These are phyloP conservation scores for Gloeopeniophorella convolvens DNA, from an alignment of 768 basidiomycete genomes.

Conservation along the genomic window DNA sequence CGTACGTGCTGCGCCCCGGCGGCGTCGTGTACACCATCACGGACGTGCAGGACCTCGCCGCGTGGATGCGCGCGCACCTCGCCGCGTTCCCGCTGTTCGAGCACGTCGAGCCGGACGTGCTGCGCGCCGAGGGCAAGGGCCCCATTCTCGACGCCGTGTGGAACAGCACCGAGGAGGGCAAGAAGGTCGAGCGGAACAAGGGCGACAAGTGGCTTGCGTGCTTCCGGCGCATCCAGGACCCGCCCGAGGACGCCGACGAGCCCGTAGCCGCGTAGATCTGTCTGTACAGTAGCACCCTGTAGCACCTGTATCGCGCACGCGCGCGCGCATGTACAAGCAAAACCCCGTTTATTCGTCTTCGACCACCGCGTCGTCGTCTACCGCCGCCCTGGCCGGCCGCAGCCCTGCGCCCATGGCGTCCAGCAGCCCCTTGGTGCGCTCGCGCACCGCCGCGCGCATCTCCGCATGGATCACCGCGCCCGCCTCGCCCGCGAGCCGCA, in stretches of 20 bases:
- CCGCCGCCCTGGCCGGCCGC: conserved; percentile 11
- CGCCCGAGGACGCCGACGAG: conserved; percentile 1
- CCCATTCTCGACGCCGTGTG: conserved; percentile 77
- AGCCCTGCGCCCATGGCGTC: conserved; percentile 50
- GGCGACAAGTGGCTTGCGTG: conserved; percentile 92
- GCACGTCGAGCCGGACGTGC: conserved; percentile 62
- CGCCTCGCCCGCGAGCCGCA: conserved; percentile 71
- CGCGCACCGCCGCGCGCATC: conserved; percentile 70
- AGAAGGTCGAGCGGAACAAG: conserved; percentile 88
- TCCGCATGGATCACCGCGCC: conserved; percentile 72
- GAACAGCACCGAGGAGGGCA: conserved; percentile 90
- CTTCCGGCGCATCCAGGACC: conserved; percentile 55
- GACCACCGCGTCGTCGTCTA: conserved; percentile 18
- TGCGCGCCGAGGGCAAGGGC: conserved; percentile 72
- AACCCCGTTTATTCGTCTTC: conserved; percentile 4
- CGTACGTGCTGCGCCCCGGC: conserved; percentile 86
- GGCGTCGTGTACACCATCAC: conserved; percentile 98
- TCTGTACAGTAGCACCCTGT: background rate
- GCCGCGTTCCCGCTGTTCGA: conserved; percentile 84
- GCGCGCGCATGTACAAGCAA: background rate
- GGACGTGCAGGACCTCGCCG: conserved; percentile 88
- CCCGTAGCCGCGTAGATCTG: background rate
- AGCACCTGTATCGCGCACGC: background rate
- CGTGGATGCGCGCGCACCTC: conserved; percentile 94
- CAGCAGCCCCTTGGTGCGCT: conserved; percentile 55